Evolutionary conservation across 257 asterid species (phyloP).

Genomic region (Solanum piurae): DNA sequence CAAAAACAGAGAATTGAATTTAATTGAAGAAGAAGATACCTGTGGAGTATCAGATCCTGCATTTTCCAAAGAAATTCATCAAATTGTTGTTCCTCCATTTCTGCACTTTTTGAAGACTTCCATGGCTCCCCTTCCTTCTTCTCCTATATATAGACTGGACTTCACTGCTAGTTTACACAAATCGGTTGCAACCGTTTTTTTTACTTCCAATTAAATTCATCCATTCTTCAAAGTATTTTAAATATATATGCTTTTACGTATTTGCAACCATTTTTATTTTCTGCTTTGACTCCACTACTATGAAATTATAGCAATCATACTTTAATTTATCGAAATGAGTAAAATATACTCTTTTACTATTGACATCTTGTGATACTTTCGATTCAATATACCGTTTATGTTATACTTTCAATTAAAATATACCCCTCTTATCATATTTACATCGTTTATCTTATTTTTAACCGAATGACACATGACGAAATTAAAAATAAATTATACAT

Average conservation of each 20-base stretch:
- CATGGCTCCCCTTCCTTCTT: background rate
- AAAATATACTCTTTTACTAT: too few relatives aligned
- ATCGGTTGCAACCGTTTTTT: background rate
- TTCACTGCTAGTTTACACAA: background rate
- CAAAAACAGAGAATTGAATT: background rate
- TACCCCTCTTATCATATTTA: too few relatives aligned
- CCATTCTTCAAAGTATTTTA: background rate
- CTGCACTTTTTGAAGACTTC: background rate
- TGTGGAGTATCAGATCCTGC: background rate
- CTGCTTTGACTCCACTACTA: background rate
- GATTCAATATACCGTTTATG: too few relatives aligned
- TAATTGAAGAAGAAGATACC: background rate
- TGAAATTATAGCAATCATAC: background rate
- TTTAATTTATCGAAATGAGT: background rate
- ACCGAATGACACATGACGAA: too few relatives aligned
- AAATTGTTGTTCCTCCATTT: background rate
- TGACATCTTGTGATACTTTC: too few relatives aligned
- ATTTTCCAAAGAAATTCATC: background rate
- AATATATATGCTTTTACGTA: background rate
- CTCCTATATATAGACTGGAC: background rate
- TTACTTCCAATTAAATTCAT: background rate
- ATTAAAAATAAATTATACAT: too few relatives aligned
- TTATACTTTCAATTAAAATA: too few relatives aligned
- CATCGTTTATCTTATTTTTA: too few relatives aligned
- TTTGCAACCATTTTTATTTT: background rate